Conservation (phyloP, 306 rosid genomes). For the Argentina anserina region DNA sequence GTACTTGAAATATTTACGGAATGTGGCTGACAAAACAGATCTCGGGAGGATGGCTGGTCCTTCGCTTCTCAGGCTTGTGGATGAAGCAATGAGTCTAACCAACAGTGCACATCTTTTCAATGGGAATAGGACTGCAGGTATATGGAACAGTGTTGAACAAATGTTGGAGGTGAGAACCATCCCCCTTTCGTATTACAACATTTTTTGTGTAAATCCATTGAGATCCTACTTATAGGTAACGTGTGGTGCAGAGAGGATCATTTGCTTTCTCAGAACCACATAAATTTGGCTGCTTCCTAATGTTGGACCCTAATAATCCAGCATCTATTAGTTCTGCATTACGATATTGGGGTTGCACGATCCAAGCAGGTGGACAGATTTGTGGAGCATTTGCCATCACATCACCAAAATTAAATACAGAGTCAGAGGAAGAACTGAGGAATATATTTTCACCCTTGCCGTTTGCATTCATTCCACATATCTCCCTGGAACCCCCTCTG, state of each 20-base stretch:
- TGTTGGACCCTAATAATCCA: constrained; percentile 67
- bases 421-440: constrained; percentile 41
- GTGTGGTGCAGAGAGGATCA: constrained; percentile 63
- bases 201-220: constrained; percentile 12
- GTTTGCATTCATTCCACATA: constrained; percentile 57
- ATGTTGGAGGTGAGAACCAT: constrained; percentile 64
- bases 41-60: constrained; percentile 92
- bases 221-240: constrained; percentile 24
- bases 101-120: constrained; percentile 41
- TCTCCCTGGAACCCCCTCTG: constrained; percentile 32
- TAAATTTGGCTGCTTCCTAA: constrained; percentile 71
- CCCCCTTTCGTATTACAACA: constrained; percentile 7
- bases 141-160: constrained; percentile 72
- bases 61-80: constrained; percentile 81
- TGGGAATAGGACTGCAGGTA: constrained; percentile 66
- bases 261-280: constrained; percentile 65
- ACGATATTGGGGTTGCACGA: constrained; percentile 91
- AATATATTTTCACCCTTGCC: constrained; percentile 61
- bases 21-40: constrained; percentile 81
- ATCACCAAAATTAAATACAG: constrained; percentile 36
- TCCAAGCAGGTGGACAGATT: constrained; percentile 85
- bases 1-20: constrained; percentile 75
- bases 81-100: constrained; percentile 66
- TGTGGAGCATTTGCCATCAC: constrained; percentile 68
- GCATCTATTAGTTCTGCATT: constrained; percentile 63